Evolutionary conservation across 441 rosid species (phyloP).

Genomic region (Gossypium aridum): DNA sequence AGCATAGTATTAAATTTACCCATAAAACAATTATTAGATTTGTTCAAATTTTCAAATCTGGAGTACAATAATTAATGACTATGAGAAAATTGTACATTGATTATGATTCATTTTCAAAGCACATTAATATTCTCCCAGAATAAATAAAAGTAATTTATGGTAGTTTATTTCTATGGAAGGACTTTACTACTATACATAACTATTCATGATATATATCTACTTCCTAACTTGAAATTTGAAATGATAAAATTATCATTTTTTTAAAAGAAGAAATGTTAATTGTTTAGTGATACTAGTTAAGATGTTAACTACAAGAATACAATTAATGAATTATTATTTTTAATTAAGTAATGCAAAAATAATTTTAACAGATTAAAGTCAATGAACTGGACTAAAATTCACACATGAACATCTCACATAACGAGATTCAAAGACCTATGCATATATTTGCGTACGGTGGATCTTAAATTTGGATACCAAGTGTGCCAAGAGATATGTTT

Average conservation of each 20-base stretch:
- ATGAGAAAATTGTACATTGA: background rate
- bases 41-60: background rate
- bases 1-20: background rate
- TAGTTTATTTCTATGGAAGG: background rate
- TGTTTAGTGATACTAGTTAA: too few species aligned
- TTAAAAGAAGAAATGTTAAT: too few species aligned
- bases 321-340: too few species aligned
- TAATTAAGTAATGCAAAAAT: background rate
- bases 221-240: background rate
- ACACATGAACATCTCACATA: too few species aligned
- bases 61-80: background rate
- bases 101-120: background rate
- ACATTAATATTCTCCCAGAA: background rate
- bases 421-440: too few species aligned
- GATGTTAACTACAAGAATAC: too few species aligned
- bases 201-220: background rate
- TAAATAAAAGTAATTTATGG: background rate
- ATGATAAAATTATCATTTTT: too few species aligned
- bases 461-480: too few species aligned
- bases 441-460: too few species aligned
- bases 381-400: too few species aligned
- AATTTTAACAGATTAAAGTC: too few species aligned
- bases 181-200: background rate
- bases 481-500: too few species aligned
- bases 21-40: background rate